Evolutionary conservation across 2,329 filamentous ascomycete species (phyloP).

Genomic region (Blastomyces emzantsi): DNA sequence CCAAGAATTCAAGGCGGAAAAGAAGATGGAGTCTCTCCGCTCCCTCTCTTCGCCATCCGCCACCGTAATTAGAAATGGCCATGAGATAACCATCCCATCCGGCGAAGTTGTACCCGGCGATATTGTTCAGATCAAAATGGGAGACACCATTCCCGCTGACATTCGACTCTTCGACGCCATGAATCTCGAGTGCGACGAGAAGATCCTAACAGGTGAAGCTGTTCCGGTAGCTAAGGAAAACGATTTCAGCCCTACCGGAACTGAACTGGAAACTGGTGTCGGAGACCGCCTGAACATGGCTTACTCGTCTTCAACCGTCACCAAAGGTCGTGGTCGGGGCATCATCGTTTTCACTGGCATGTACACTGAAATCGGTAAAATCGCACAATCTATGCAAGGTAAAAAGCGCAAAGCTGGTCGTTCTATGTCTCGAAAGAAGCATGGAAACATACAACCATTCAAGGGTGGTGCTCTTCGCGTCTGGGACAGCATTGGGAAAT

Average conservation of each 20-base stretch:
- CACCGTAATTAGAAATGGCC: slow-evolving; percentile 48
- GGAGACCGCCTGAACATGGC: slow-evolving; percentile 54
- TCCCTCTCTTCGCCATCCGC: slow-evolving; percentile 49
- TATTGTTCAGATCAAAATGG: slow-evolving; percentile 44
- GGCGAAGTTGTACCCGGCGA: slow-evolving; percentile 54
- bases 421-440: slow-evolving; percentile 40
- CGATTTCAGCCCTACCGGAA: slow-evolving; percentile 22
- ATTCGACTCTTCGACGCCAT: slow-evolving; percentile 49
- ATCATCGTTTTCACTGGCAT: slow-evolving; percentile 53
- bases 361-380: slow-evolving; percentile 53
- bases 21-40: slow-evolving; percentile 50
- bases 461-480: slow-evolving; percentile 43
- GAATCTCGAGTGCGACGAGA: slow-evolving; percentile 65
- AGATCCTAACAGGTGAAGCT: slow-evolving; percentile 53
- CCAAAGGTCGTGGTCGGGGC: slow-evolving; percentile 50
- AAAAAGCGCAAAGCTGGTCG: slow-evolving; percentile 36
- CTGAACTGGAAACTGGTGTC: slow-evolving; percentile 35
- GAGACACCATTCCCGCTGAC: slow-evolving; percentile 53
- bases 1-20: slow-evolving; percentile 52
- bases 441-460: slow-evolving; percentile 38
- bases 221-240: slow-evolving; percentile 49
- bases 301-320: slow-evolving; percentile 52
- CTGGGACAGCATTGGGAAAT: slow-evolving; percentile 44
- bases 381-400: slow-evolving; percentile 49
- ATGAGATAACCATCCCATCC: slow-evolving; percentile 43